Percentiles rank a stretch among this genome's conserved stretches.
Conservation (phyloP, 805 yeast species). For the Yamadazyma paraphyllophila region DNA sequence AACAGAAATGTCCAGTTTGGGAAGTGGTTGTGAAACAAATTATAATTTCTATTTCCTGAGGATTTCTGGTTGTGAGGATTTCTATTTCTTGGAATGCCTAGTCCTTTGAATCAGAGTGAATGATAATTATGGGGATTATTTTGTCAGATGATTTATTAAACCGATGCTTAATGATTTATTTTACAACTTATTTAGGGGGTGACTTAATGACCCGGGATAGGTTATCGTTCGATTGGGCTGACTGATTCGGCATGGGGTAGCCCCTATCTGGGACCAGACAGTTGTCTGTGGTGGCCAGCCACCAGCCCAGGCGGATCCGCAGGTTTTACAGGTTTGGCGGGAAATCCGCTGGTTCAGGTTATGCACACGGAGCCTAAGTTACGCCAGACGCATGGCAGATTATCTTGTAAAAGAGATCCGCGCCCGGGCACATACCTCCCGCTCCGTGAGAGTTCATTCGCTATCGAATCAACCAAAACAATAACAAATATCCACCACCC, state of each 20-base stretch:
- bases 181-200: no score
- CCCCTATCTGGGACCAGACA: no score
- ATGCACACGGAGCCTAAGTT: not conserved
- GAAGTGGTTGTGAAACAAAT: conserved; percentile 1
- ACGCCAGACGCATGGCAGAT: not conserved
- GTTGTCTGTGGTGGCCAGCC: not conserved
- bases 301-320: not conserved
- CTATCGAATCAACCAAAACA: no score
- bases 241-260: no score
- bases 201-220: no score
- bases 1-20: not conserved
- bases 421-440: not conserved
- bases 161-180: no score
- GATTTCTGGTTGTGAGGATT: no score
- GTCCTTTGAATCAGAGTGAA: not conserved
- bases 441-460: no score
- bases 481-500: no score
- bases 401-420: not conserved
- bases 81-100: not conserved
- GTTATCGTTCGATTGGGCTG: no score
- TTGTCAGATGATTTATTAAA: no score
- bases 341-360: not conserved
- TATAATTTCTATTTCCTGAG: not conserved
- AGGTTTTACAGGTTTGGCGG: not conserved
- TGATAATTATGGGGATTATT: not conserved